A percentile compares a stretch with the other conserved stretches of the same genome.
Evolutionary conservation across 176 grass and related monocot species (phyloP).

Genomic region (Tillandsia leiboldiana): DNA sequence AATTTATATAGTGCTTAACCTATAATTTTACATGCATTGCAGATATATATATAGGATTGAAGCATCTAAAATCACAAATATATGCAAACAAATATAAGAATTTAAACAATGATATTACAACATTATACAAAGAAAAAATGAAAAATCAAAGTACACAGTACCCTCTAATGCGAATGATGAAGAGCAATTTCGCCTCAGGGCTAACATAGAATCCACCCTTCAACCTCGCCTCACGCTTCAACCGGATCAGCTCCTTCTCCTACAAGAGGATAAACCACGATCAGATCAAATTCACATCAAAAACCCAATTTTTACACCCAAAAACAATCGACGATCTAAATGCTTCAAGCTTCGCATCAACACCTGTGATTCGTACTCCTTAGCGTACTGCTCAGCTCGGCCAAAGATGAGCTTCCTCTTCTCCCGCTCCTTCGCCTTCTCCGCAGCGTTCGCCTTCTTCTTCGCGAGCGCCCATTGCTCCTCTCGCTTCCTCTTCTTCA

Average conservation of each 20-base stretch:
- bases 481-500: constrained; percentile 68
- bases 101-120: neutral
- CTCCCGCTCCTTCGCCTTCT: constrained; percentile 39
- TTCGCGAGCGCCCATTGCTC: constrained; percentile 48
- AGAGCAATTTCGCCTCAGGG: constrained; percentile 71
- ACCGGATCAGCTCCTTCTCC: constrained; percentile 73
- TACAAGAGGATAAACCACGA: constrained; percentile 4
- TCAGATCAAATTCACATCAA: neutral
- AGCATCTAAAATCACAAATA: neutral
- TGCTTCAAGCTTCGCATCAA: neutral
- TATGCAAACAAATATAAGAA: neutral
- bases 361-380: constrained; percentile 71
- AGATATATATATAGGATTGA: no score
- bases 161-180: constrained; percentile 86
- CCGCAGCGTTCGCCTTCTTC: constrained; percentile 40
- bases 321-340: neutral
- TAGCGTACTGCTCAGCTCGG: constrained; percentile 55
- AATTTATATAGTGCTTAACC: no score
- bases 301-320: neutral
- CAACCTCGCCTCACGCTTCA: constrained; percentile 87
- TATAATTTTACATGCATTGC: no score
- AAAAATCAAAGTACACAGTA: neutral
- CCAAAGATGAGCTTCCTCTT: constrained; percentile 51
- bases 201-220: constrained; percentile 97
- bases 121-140: neutral